Base-by-base conservation (phyloP, 2,329 filamentous ascomycete genomes). In the Microdochium trichocladiopsis region DNA sequence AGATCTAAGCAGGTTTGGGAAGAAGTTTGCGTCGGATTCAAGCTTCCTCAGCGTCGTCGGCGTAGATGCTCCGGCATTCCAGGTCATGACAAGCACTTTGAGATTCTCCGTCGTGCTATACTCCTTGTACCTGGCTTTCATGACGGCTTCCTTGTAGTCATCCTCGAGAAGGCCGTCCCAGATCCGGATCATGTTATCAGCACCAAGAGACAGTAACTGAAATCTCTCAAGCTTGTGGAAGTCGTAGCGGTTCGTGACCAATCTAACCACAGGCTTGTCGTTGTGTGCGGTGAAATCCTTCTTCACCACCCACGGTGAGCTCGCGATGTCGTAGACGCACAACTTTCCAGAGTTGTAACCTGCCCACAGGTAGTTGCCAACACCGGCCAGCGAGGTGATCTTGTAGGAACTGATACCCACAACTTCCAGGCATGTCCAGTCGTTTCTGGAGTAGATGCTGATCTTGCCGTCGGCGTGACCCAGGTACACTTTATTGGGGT, bases 1-100 rank as follows among this genome's bases (percentile, higher is more conserved):
- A n/a, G 80, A 82, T 57, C 86, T 81, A 24, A 99, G 75, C 16
- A 95, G 78, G 53, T 93, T 83, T 57, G 84, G 83, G 63, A 97
- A 88, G 67, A 97, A 97, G 45, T 78, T 77, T 11, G 82, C 80
- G 61, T 95, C 90, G 51, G 80, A 73, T 25, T 82, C 78, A 1
- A 83, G 82, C 56, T 88, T 83, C 51, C 88, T 81, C 31, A 97
- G 74, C 62, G 86, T 88, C 53, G 84, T 85, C 0, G 94, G 94
- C n/a, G 94, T 96, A 16, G 87, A 87, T n/a, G 94, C 94, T 1
- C 94, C 94, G 1, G 92, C 93, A 66, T 99, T 99, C 94, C 94
- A 99, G 0, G 92, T 96, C 74, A 97, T 79, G 24, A 96, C 82
- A 36, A 90, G 75, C 12, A 88, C 85, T 49, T 83, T 86, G 53